Evolutionary conservation across 179 eudicot genomes (phyloP), one percentile per base, ranked within the genome.

Genomic region (Drosera spatulata): DNA sequence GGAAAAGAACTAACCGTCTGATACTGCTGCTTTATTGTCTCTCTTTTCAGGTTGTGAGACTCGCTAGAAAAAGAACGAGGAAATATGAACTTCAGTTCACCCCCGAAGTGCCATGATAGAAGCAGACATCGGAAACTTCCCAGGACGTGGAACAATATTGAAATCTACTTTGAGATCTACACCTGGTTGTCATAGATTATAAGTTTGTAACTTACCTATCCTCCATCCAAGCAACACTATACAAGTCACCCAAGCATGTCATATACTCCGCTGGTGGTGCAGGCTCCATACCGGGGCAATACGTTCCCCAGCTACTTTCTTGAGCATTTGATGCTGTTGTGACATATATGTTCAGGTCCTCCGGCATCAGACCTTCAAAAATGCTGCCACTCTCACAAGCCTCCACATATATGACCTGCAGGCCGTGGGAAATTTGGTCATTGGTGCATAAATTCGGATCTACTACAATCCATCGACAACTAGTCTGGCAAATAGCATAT

Each of bases 141-240:
- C 33, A 22, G 33, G 33, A 22, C 33, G 33, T 22, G 33, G 33
- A 11, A 13, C 54, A 51, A 51, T 51, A 51, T 13, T 22, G 33
- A 22, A 22, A 22, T 22, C 33, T 22, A 22, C 33, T 22, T 0
- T 22, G 33, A 22, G 33, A 22, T 22, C 33, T 22, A 22, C 33
- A 22, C 33, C 33, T 22, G 33, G 33, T 22, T 22, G 33, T 22
- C 1, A 22, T 22, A 22, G 33, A 22, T 22, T 22, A 22, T 22
- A 22, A 22, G 33, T 22, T 22, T 22, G 33, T 22, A 13, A 40
- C 6, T 3, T 69, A 91, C 98, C 95, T 79, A 61, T 88, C 98
- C 58, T 91, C 98, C 98, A 91, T 85, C 98, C 98, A 91, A 42
- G 98, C 79, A 73, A 88, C 78, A 60, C 98, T 91, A 57, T 88